Conservation (phyloP, 2,329 filamentous ascomycete genomes). For the Pseudogymnoascus sp. region DNA sequence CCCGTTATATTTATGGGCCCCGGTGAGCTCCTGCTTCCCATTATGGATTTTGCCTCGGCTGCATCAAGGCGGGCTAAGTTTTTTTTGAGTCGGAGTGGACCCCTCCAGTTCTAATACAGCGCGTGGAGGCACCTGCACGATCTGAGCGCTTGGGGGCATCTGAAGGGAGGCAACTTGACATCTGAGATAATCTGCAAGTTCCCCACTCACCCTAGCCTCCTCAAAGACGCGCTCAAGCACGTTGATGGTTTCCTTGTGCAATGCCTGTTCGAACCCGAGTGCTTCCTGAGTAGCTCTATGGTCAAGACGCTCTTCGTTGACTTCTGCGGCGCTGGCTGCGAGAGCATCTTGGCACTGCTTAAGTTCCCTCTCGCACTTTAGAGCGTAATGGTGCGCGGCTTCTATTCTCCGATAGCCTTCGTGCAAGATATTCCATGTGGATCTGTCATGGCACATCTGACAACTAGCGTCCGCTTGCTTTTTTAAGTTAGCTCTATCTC, state of each 20-base stretch:
- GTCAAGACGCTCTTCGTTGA: conserved; percentile 7
- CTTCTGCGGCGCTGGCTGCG: not conserved
- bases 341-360: conserved; percentile 6
- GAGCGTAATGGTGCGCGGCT: not conserved
- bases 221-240: conserved; percentile 11
- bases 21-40: not conserved
- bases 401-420: not conserved
- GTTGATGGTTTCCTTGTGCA: conserved; percentile 10
- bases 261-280: not conserved
- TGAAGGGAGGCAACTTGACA: not conserved
- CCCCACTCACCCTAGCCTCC: conserved; percentile 9
- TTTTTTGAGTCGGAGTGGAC: not conserved
- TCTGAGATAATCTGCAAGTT: conserved; percentile 8
- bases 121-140: not conserved
- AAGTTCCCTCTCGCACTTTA: not conserved
- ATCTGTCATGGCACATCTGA: not conserved
- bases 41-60: not conserved
- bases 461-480: not conserved
- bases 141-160: not conserved
- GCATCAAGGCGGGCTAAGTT: not conserved
- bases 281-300: not conserved
- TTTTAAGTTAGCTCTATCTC: not conserved
- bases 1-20: not conserved
- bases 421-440: not conserved
- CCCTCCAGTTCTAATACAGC: not conserved